Conservation (phyloP, 2,329 filamentous ascomycete species). For the Penicillium freii region DNA sequence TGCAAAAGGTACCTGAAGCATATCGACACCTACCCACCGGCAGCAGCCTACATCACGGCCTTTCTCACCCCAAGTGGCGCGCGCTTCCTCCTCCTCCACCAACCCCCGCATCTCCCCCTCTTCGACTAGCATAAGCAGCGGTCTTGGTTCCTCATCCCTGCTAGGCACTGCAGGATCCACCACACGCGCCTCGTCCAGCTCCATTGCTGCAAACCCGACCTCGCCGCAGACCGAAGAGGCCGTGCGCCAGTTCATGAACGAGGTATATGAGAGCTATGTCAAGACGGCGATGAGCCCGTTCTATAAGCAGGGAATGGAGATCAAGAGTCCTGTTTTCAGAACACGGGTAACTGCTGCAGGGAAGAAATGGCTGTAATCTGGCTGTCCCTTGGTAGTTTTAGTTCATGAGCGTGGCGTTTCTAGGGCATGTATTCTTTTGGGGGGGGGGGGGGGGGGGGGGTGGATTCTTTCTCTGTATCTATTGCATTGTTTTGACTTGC, state of each 20-base stretch:
- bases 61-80: conserved; percentile 91
- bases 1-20: conserved; percentile 83
- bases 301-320: conserved; percentile 79
- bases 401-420: conserved; percentile 26
- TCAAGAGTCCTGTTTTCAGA: conserved; percentile 83
- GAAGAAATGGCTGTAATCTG: conserved; percentile 76
- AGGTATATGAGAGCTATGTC: conserved; percentile 95
- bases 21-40: conserved; percentile 84
- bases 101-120: conserved; percentile 60
- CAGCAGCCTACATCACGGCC: conserved; percentile 87
- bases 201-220: conserved; percentile 78
- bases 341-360: conserved; percentile 79
- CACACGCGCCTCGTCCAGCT: conserved; percentile 58
- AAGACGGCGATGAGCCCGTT: conserved; percentile 98
- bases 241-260: conserved; percentile 87
- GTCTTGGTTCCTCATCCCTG: conserved; percentile 32
- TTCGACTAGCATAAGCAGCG: conserved; percentile 13
- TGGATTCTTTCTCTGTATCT: conserved; percentile 2
- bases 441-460: background rate
- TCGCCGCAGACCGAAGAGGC: conserved; percentile 92
- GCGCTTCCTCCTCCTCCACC: conserved; percentile 91
- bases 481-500: background rate
- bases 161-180: conserved; percentile 31
- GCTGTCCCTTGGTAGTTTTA: conserved; percentile 3
- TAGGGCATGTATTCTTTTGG: conserved; percentile 9